Evolutionary conservation across 768 basidiomycete species (phyloP).

Genomic region (Tephrocybe sp.): DNA sequence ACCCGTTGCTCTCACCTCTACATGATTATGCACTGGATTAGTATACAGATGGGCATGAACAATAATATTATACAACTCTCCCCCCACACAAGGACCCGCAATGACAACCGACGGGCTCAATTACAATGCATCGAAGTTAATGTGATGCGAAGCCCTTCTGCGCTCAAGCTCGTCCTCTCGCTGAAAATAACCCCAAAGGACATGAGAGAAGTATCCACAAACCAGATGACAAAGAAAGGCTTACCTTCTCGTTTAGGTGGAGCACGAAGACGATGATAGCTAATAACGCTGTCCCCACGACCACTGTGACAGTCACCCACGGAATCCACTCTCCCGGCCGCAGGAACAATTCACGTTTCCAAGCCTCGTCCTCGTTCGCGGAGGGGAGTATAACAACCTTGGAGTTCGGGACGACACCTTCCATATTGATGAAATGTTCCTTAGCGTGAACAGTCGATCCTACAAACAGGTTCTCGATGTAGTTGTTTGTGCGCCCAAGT

Average conservation of each 20-base stretch:
- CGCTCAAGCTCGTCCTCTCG: constrained; percentile 93
- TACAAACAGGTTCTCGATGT: constrained; percentile 97
- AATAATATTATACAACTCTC: constrained; percentile 12
- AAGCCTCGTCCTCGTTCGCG: constrained; percentile 51
- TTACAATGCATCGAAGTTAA: constrained; percentile 95
- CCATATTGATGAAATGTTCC: constrained; percentile 87
- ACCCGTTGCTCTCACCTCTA: not conserved
- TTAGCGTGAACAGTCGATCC: constrained; percentile 79
- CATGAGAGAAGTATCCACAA: constrained; percentile 8
- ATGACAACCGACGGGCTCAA: not conserved
- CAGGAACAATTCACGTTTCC: constrained; percentile 89
- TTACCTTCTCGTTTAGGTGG: constrained; percentile 90
- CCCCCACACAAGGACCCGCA: not conserved
- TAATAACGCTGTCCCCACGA: constrained; percentile 70
- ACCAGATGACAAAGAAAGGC: constrained; percentile 23
- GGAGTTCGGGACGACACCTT: constrained; percentile 97
- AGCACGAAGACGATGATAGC: constrained; percentile 83
- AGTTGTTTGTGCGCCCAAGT: constrained; percentile 96
- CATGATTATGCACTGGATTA: constrained; percentile 7
- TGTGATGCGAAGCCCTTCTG: constrained; percentile 86
- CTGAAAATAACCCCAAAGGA: constrained; percentile 35
- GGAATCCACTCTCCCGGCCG: constrained; percentile 97
- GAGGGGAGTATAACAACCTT: constrained; percentile 93
- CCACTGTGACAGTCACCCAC: constrained; percentile 89
- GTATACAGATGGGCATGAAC: constrained; percentile 14